Percentiles rank a stretch among this genome's conserved stretches.
Conservation (phyloP, 352 stramenopile genomes). For the Elongisporangium prolatum region DNA sequence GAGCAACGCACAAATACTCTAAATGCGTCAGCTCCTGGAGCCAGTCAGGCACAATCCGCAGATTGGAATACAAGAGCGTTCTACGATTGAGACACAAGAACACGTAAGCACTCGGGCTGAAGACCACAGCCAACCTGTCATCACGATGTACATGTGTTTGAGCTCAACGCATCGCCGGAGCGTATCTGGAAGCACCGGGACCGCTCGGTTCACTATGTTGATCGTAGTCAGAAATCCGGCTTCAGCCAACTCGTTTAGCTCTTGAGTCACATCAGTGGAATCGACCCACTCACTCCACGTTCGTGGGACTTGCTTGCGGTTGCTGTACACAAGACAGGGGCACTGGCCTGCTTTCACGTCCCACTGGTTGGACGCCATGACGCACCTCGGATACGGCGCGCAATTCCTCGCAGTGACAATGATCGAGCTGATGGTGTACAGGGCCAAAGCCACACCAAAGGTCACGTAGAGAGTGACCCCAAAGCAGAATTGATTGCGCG, state of each 20-base stretch:
- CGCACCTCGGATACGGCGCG: constrained; percentile 20
- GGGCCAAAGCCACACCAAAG: constrained; percentile 17
- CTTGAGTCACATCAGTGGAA: constrained; percentile 20
- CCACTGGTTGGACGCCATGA: constrained; percentile 39
- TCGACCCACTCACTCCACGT: constrained; percentile 35
- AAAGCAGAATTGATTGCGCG: constrained; percentile 25
- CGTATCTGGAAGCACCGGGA: constrained; percentile 27
- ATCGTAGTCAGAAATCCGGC: constrained; percentile 31
- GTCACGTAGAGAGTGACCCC: constrained; percentile 29
- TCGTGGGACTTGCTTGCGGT: constrained; percentile 16
- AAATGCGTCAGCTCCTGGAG: constrained; percentile 20
- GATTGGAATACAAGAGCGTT: constrained; percentile 36
- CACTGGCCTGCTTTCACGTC: constrained; percentile 16
- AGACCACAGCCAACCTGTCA: too few species aligned
- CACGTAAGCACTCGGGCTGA: not conserved
- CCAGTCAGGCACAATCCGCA: constrained; percentile 13
- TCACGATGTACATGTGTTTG: constrained; percentile 7
- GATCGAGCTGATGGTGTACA: not conserved
- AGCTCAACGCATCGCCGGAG: constrained; percentile 27
- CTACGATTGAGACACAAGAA: not conserved
- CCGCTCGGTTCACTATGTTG: constrained; percentile 36
- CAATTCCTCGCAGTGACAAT: constrained; percentile 9
- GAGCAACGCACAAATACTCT: constrained; percentile 26
- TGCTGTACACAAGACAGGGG: constrained; percentile 36
- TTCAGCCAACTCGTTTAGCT: constrained; percentile 19